These are phyloP conservation scores for Nicotiana rustica DNA, from an alignment of 305 asterid genomes.

Conservation along the genomic window DNA sequence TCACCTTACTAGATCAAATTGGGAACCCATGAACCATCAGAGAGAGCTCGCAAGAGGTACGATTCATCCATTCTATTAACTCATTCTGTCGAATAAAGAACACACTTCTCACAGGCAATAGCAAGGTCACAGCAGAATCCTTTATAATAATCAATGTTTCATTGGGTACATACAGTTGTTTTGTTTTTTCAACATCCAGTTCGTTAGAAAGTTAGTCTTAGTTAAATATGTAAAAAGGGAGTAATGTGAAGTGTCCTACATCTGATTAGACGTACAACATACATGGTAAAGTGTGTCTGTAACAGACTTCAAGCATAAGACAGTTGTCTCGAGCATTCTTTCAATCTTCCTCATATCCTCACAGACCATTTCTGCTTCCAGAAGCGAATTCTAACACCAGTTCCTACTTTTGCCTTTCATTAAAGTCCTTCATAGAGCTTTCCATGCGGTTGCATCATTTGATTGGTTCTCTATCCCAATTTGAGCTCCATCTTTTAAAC, in stretches of 20 bases:
- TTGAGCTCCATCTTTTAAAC: not conserved
- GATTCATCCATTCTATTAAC: too few relatives aligned
- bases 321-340: not conserved
- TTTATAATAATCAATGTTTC: too few relatives aligned
- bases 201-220: not conserved
- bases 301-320: not conserved
- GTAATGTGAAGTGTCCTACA: not conserved
- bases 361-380: slow-evolving; percentile 1
- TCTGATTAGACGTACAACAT: not conserved
- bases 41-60: not conserved
- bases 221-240: not conserved
- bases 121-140: too few relatives aligned
- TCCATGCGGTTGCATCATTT: not conserved
- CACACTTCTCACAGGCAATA: too few relatives aligned
- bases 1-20: not conserved
- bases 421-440: slow-evolving; percentile 21
- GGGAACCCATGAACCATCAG: not conserved
- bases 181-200: not conserved
- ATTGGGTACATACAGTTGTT: too few relatives aligned
- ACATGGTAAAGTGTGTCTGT: not conserved
- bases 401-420: not conserved
- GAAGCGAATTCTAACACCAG: not conserved
- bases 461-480: slow-evolving; percentile 15
- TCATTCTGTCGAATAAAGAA: too few relatives aligned
- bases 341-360: not conserved